Percentiles rank a stretch among this genome's conserved stretches.
Evolutionary conservation across 2,329 filamentous ascomycete species (phyloP).

Genomic region (Fusarium graminum): DNA sequence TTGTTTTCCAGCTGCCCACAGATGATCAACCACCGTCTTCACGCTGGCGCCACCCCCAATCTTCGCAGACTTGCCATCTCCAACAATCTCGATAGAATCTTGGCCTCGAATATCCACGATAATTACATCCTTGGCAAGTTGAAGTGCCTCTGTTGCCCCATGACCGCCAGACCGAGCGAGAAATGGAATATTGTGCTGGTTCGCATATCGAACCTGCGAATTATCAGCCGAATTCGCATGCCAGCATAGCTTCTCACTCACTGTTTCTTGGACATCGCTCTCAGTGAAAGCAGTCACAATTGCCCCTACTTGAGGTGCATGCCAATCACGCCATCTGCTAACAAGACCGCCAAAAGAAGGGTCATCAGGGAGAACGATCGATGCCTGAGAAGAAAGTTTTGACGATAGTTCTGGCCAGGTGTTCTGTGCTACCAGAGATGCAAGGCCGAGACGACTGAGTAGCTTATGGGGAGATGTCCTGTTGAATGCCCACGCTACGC

Average conservation of each 20-base stretch:
- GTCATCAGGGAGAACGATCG: conserved; percentile 3
- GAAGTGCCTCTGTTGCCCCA: conserved; percentile 31
- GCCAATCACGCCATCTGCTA: conserved; percentile 38
- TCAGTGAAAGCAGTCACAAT: conserved; percentile 24
- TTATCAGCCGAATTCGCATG: neutral
- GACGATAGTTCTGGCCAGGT: conserved; percentile 24
- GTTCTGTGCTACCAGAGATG: conserved; percentile 3
- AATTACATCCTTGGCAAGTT: conserved; percentile 22
- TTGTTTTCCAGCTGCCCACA: conserved; percentile 32
- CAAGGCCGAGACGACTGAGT: conserved; percentile 13
- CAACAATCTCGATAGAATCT: conserved; percentile 1
- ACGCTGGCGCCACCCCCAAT: conserved; percentile 24
- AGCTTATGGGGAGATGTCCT: conserved; percentile 16
- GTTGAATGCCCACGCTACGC: conserved; percentile 21
- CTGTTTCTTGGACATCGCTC: conserved; percentile 35
- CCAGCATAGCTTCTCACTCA: neutral
- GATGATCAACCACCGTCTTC: conserved; percentile 18
- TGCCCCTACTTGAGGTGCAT: conserved; percentile 20
- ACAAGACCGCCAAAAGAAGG: neutral
- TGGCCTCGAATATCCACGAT: conserved; percentile 21
- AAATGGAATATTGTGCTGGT: conserved; percentile 13
- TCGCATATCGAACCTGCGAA: conserved; percentile 28
- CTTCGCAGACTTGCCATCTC: conserved; percentile 4
- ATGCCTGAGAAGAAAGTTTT: conserved; percentile 26
- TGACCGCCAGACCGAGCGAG: conserved; percentile 34